Percentiles rank a stretch among this genome's conserved stretches.
phyloP scores from a whole-genome alignment of 2,329 filamentous ascomycete genomes.

The Colletotrichum siamense region DNA sequence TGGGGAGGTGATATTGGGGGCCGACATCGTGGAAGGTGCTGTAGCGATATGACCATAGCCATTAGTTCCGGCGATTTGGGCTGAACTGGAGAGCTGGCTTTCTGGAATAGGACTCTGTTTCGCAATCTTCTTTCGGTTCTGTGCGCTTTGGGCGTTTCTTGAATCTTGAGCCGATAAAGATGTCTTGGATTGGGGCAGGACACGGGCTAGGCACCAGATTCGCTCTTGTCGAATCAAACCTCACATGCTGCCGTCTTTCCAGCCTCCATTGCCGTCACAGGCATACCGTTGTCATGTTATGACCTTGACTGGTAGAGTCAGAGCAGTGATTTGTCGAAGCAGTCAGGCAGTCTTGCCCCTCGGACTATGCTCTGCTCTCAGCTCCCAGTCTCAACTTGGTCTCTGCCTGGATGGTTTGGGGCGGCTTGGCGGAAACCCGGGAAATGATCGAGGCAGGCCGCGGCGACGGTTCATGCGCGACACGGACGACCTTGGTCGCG shows the following conservation, averaged over 20 bases:
- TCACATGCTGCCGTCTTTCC: not conserved
- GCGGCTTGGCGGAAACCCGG: not conserved
- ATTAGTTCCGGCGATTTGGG: not conserved
- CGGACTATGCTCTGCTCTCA: not conserved
- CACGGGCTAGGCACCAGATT: not conserved
- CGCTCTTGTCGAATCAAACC: not conserved
- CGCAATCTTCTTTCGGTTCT: not conserved
- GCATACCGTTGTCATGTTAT: not conserved
- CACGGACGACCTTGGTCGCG: not conserved
- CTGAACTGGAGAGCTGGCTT: not conserved
- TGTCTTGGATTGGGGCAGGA: not conserved
- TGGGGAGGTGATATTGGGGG: slow-evolving; percentile 1
- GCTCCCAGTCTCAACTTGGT: not conserved
- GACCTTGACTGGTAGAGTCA: not conserved
- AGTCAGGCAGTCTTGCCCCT: not conserved
- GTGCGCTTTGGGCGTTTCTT: not conserved
- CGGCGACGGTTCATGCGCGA: not conserved
- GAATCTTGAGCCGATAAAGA: not conserved
- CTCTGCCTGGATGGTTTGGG: not conserved
- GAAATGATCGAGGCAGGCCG: not conserved
- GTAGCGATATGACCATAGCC: not conserved
- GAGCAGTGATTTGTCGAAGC: not conserved
- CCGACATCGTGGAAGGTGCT: not conserved
- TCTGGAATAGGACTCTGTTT: not conserved
- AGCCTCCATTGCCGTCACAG: not conserved